A percentile compares a stretch with the other conserved stretches of the same genome.
Conservation (phyloP, 2,329 filamentous ascomycete species). For the Calonectria montana region DNA sequence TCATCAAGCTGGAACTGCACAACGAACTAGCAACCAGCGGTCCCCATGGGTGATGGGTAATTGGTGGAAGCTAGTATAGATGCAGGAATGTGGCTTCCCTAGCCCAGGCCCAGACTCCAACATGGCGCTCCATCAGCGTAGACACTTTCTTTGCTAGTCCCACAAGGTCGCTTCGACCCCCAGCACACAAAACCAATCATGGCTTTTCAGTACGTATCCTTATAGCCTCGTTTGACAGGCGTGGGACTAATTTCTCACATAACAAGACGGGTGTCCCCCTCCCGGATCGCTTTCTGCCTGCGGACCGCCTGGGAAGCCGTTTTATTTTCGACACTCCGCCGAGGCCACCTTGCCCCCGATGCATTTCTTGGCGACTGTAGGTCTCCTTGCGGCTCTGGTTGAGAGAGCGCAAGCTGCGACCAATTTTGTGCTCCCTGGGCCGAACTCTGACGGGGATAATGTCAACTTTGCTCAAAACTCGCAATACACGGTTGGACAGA, state of each 20-base stretch:
- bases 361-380: neutral
- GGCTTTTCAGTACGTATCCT: neutral
- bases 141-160: neutral
- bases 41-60: neutral
- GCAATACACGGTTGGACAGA: neutral
- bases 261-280: neutral
- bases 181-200: neutral
- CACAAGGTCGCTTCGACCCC: neutral
- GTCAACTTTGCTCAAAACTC: neutral
- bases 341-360: neutral
- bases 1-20: neutral
- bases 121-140: neutral
- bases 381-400: neutral
- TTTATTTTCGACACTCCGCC: neutral
- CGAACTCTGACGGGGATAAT: neutral
- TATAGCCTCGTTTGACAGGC: neutral
- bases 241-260: neutral
- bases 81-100: slow-evolving; percentile 7
- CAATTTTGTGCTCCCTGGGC: neutral
- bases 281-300: neutral
- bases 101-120: neutral
- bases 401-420: neutral
- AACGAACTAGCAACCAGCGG: neutral
- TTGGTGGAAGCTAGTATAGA: neutral
- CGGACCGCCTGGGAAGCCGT: neutral